phyloP scores from a whole-genome alignment of 2,329 filamentous ascomycete genomes.

The Drechslerella stenobrocha region DNA sequence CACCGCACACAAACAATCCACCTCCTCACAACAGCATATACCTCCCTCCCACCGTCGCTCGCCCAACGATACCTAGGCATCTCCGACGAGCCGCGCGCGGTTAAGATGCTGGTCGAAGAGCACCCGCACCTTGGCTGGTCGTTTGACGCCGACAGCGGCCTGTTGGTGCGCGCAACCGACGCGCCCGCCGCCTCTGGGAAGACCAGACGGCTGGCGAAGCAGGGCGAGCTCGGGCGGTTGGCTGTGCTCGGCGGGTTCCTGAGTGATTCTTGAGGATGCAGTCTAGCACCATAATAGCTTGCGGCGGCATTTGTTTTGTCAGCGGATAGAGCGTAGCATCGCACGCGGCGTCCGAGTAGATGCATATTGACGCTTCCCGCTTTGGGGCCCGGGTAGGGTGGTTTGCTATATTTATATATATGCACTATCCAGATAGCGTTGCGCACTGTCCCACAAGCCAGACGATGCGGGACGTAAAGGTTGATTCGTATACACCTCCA shows the following conservation, averaged over 20 bases:
- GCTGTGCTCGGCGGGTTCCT: conserved; percentile 51
- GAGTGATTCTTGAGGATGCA: conserved; percentile 43
- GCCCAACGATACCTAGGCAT: conserved; percentile 51
- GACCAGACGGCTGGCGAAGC: conserved; percentile 56
- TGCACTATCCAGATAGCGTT: too few species aligned
- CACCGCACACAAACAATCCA: conserved; percentile 50
- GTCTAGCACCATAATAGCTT: too few species aligned
- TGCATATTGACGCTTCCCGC: too few species aligned
- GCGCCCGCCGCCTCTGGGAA: conserved; percentile 56
- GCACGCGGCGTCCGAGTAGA: too few species aligned
- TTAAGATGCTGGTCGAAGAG: conserved; percentile 48
- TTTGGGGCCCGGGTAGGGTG: too few species aligned
- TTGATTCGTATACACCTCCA: too few species aligned
- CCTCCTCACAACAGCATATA: conserved; percentile 52
- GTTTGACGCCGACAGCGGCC: conserved; percentile 41
- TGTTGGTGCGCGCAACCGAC: conserved; percentile 55
- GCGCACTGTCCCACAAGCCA: too few species aligned
- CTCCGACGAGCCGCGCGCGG: conserved; percentile 32
- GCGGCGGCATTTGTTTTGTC: too few species aligned
- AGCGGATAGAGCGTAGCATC: too few species aligned
- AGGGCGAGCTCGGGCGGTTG: conserved; percentile 55
- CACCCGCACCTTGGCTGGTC: conserved; percentile 55
- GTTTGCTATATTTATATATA: too few species aligned
- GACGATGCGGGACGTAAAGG: too few species aligned
- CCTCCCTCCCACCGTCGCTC: conserved; percentile 50